Percentiles rank a stretch among this genome's conserved stretches.
Evolutionary conservation across 768 basidiomycete species (phyloP).

Genomic region (Hericium rajendrae): DNA sequence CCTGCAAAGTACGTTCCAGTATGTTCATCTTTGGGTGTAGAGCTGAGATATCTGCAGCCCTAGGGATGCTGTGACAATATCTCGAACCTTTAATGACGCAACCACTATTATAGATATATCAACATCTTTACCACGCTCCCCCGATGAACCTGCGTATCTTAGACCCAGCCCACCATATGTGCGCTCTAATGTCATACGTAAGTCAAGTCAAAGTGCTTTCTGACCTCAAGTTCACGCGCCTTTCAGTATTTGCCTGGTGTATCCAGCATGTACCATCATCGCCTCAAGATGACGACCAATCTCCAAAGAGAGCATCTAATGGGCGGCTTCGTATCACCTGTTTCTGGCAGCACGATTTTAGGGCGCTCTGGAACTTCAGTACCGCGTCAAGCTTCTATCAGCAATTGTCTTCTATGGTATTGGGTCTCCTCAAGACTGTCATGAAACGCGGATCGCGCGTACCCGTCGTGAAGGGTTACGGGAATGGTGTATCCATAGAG

Average conservation of each 20-base stretch:
- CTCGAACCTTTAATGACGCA: constrained; percentile 71
- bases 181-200: constrained; percentile 73
- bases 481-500: constrained; percentile 73
- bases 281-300: constrained; percentile 19
- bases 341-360: constrained; percentile 93
- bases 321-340: constrained; percentile 70
- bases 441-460: constrained; percentile 65
- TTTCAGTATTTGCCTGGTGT: constrained; percentile 82
- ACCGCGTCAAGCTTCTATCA: constrained; percentile 56
- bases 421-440: constrained; percentile 77
- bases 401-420: constrained; percentile 77
- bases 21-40: neutral
- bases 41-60: constrained; percentile 42
- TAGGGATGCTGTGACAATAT: constrained; percentile 89
- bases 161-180: constrained; percentile 90
- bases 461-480: constrained; percentile 68
- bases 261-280: constrained; percentile 53
- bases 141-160: constrained; percentile 85
- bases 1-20: constrained; percentile 73
- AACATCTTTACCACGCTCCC: constrained; percentile 86
- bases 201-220: constrained; percentile 19
- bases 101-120: constrained; percentile 83
- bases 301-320: constrained; percentile 11
- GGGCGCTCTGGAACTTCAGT: constrained; percentile 75
- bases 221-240: neutral